These are phyloP conservation scores for Panicum hallii DNA, from an alignment of 202 grass and related monocot species.

Conservation along the genomic window DNA sequence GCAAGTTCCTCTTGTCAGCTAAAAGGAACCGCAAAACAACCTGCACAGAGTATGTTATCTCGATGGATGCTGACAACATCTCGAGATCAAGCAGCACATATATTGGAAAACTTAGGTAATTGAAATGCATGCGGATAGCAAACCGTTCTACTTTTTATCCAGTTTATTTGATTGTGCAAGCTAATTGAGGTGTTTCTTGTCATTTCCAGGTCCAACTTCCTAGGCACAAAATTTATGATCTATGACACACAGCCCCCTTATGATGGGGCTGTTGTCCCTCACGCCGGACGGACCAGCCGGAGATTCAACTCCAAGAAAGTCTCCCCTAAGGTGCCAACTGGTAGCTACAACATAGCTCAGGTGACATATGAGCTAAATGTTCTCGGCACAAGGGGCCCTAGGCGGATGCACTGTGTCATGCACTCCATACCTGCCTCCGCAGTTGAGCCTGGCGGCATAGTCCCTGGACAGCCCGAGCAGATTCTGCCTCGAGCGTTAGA, in stretches of 20 bases:
- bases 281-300: constrained; percentile 56
- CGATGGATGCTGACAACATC: constrained; percentile 83
- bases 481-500: constrained; percentile 74
- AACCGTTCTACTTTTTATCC: neutral
- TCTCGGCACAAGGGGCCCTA: constrained; percentile 91
- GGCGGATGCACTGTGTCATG: constrained; percentile 93
- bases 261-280: constrained; percentile 53
- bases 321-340: constrained; percentile 90
- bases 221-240: constrained; percentile 90
- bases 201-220: constrained; percentile 89
- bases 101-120: constrained; percentile 94
- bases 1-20: constrained; percentile 96
- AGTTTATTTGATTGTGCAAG: neutral
- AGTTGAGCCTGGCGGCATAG: constrained; percentile 72
- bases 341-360: constrained; percentile 90
- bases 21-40: constrained; percentile 92
- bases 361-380: constrained; percentile 96
- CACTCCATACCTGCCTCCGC: constrained; percentile 85
- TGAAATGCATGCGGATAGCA: neutral
- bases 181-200: neutral
- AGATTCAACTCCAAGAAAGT: constrained; percentile 89
- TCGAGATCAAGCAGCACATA: constrained; percentile 92
- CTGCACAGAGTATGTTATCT: constrained; percentile 92
- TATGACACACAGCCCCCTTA: constrained; percentile 90
- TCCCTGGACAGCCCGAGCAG: constrained; percentile 85